Conservation (phyloP, 1,139 yeast species). For the Lodderomyces metapsilosis region DNA sequence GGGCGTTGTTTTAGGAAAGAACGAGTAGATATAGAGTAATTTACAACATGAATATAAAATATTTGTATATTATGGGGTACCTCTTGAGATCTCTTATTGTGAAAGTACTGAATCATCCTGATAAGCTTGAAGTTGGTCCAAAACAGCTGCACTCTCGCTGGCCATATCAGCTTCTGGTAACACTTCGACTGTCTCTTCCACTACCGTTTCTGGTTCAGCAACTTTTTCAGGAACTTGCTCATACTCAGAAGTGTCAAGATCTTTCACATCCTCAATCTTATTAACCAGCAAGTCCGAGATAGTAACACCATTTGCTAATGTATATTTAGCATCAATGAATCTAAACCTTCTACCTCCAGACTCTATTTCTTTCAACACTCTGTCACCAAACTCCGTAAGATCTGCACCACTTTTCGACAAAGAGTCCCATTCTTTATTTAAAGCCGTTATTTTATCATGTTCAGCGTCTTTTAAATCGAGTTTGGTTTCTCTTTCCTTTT, state of each 20-base stretch:
- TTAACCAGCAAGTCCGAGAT: not conserved
- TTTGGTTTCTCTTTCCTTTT: not conserved
- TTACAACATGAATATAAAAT: too few species aligned
- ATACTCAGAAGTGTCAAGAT: not conserved
- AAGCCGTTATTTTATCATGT: not conserved
- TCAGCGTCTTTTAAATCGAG: not conserved
- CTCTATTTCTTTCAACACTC: not conserved
- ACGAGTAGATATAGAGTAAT: not conserved
- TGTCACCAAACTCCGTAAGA: not conserved
- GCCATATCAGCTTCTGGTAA: not conserved
- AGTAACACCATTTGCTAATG: not conserved
- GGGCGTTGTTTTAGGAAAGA: conserved; percentile 24
- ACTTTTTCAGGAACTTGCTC: not conserved
- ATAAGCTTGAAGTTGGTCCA: not conserved
- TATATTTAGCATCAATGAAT: not conserved
- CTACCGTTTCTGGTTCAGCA: conserved; percentile 8
- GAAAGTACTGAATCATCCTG: not conserved
- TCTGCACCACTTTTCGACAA: not conserved
- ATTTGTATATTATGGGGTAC: not conserved
- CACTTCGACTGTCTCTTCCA: conserved; percentile 4
- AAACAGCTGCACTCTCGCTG: not conserved
- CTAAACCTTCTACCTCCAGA: not conserved
- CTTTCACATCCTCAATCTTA: not conserved
- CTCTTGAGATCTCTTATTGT: too few species aligned
- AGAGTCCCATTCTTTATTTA: not conserved